Base-by-base conservation (phyloP, 768 basidiomycete genomes). In the Suillus brevipes region DNA sequence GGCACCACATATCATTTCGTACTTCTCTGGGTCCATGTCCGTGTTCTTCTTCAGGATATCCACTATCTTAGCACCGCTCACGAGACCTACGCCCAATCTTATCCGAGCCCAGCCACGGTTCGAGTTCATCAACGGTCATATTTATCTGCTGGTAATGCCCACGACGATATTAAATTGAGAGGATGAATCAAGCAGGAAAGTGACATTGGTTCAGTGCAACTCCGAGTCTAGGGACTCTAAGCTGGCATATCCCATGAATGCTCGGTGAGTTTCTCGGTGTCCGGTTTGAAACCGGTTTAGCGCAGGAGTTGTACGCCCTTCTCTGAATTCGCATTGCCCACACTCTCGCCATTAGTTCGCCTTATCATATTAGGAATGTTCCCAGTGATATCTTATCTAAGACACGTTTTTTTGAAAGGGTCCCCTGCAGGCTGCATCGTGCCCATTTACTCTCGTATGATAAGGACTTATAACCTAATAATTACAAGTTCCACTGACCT, bases 11-110 rank as follows among this genome's bases (percentile, higher is more conserved):
- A 76, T 73, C 50, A 74, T 70, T 53, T 75, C 75, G 60, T 78
- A 78, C 57, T 65, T 66, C 47, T 70, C 70, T 36, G 72, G 71
- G 47, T 73, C 72, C 68, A 71, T 75, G 20, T 56, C 55, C 42
- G 75, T 73, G 59, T 78, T 76, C 72, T 75, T 78, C 65, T 74
- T 72, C 69, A 76, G 62, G 38, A 76, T 75, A 62, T 74, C 73
- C 28, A 74, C 60, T 62, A 79, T 77, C 67, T 72, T 73, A 60
- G 71, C 69, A n/a, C 73, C 74, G 62, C 75, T 77, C 67, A 75
- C 73, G 31, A 73, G 61, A 20, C 77, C 76, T 49, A 74, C 74
- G 2, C 76, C 73, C 2, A 75, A 75, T 18, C 67, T 74, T 65
- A 43, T 75, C 75, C 56, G 70, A 70, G 31, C 72, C 68, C 9